A percentile compares a stretch with the other conserved stretches of the same genome.
phyloP scores from a whole-genome alignment of 2,329 filamentous ascomycete genomes.

The Phaeosphaeriaceae sp. region DNA sequence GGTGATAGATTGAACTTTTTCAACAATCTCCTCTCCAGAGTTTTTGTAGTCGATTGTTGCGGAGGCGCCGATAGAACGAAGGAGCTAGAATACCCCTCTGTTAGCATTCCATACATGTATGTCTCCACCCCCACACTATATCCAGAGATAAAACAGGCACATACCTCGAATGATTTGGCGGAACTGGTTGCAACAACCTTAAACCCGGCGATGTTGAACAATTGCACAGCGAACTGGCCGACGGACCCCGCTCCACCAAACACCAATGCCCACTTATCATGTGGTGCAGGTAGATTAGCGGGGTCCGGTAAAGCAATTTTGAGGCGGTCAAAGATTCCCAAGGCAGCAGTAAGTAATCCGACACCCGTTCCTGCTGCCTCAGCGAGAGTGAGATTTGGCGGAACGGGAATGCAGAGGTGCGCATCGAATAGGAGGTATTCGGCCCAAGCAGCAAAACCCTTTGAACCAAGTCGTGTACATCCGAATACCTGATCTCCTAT shows the following conservation, averaged over 20 bases:
- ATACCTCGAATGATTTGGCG: conserved; percentile 29
- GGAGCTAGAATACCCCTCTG: conserved; percentile 13
- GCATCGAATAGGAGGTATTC: conserved; percentile 44
- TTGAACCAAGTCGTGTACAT: conserved; percentile 36
- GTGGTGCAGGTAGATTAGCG: conserved; percentile 17
- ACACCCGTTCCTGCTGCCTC: conserved; percentile 40
- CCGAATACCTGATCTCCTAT: conserved; percentile 41
- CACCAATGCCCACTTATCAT: conserved; percentile 41
- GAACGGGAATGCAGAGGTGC: conserved; percentile 34
- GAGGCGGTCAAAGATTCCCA: conserved; percentile 18
- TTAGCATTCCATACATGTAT: too few species aligned
- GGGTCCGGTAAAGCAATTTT: conserved; percentile 13
- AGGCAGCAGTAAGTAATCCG: conserved; percentile 22
- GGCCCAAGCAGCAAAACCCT: conserved; percentile 30
- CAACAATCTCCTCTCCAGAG: conserved; percentile 31
- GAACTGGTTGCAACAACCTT: conserved; percentile 44
- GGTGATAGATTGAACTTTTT: conserved; percentile 31
- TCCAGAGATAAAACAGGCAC: neutral
- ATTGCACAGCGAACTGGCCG: conserved; percentile 41
- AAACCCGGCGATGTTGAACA: conserved; percentile 38
- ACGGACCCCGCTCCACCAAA: conserved; percentile 43
- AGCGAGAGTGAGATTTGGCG: conserved; percentile 32
- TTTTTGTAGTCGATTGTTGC: conserved; percentile 41
- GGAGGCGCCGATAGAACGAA: conserved; percentile 36
- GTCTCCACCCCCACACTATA: too few species aligned